A percentile compares a stretch with the other conserved stretches of the same genome.
phyloP scores from a whole-genome alignment of 192 early-diverging fungal genomes.

The Coemansia sp. region DNA sequence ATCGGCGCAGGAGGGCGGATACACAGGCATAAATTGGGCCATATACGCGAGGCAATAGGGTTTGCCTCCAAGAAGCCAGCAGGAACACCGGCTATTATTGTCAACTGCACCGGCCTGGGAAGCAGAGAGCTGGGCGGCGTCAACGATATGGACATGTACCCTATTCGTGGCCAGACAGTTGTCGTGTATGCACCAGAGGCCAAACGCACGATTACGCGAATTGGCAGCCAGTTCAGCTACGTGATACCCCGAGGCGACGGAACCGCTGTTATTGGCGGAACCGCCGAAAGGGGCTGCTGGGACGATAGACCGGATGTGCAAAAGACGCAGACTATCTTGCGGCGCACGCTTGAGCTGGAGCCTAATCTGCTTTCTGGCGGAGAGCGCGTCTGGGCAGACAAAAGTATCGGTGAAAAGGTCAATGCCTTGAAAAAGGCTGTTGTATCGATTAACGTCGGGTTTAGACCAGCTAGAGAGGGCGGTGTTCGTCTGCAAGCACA shows the following conservation, averaged over 20 bases:
- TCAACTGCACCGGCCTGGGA: slow-evolving; percentile 81
- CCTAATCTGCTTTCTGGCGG: slow-evolving; percentile 50
- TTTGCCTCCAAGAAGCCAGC: background rate
- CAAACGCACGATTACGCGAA: slow-evolving; percentile 58
- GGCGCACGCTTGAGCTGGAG: slow-evolving; percentile 26
- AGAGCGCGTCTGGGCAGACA: background rate
- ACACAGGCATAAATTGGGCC: slow-evolving; percentile 4
- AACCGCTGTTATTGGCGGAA: slow-evolving; percentile 43
- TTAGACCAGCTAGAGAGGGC: slow-evolving; percentile 59
- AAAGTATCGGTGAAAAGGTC: slow-evolving; percentile 36
- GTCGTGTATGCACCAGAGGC: slow-evolving; percentile 70
- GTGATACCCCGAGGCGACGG: slow-evolving; percentile 47
- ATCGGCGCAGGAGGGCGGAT: slow-evolving; percentile 15
- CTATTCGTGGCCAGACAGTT: slow-evolving; percentile 79
- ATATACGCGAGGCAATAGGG: slow-evolving; percentile 18
- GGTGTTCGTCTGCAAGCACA: slow-evolving; percentile 56
- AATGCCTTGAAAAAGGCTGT: slow-evolving; percentile 18
- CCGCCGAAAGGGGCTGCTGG: slow-evolving; percentile 29
- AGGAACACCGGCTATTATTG: slow-evolving; percentile 39
- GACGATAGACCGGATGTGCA: slow-evolving; percentile 30
- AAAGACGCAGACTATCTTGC: slow-evolving; percentile 44
- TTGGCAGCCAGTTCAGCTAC: slow-evolving; percentile 34
- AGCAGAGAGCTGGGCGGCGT: slow-evolving; percentile 68
- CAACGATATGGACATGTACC: slow-evolving; percentile 65
- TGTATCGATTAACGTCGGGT: slow-evolving; percentile 48